Evolutionary conservation across 345 rosid genomes (phyloP).

Genomic region (Populus deltoides): DNA sequence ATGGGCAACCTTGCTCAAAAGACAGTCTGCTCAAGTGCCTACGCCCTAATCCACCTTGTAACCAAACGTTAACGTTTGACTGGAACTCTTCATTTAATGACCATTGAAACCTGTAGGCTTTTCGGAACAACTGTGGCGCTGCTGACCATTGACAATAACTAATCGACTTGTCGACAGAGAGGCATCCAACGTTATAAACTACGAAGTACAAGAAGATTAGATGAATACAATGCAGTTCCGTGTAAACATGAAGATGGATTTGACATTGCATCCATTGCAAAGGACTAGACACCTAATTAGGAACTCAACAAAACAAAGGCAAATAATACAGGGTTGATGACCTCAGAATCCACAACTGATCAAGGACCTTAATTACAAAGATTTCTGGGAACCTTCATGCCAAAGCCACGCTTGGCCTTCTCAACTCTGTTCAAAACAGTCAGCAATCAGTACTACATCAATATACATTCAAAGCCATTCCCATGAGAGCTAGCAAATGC

Average conservation of each 20-base stretch:
- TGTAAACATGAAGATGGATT: background rate
- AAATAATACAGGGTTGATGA: background rate
- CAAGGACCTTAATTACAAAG: background rate
- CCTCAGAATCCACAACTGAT: background rate
- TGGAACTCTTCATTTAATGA: background rate
- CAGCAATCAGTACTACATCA: background rate
- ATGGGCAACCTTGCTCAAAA: background rate
- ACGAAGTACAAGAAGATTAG: background rate
- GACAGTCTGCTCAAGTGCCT: background rate
- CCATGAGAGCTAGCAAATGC: background rate
- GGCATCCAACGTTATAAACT: background rate
- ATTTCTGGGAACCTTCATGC: constrained; percentile 26
- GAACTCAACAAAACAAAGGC: background rate
- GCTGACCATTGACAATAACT: background rate
- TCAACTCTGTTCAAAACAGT: constrained; percentile 18
- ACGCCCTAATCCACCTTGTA: background rate
- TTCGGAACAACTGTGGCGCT: background rate
- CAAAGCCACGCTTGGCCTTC: constrained; percentile 24
- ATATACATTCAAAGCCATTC: background rate
- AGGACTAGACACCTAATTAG: too few species aligned
- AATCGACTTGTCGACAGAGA: background rate
- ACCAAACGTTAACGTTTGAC: background rate
- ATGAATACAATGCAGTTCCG: background rate
- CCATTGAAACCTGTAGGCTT: background rate
- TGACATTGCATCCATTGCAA: background rate